Evolutionary conservation across 352 stramenopile genomes (phyloP).

Genomic region (Phytophthora fragariaefolia): DNA sequence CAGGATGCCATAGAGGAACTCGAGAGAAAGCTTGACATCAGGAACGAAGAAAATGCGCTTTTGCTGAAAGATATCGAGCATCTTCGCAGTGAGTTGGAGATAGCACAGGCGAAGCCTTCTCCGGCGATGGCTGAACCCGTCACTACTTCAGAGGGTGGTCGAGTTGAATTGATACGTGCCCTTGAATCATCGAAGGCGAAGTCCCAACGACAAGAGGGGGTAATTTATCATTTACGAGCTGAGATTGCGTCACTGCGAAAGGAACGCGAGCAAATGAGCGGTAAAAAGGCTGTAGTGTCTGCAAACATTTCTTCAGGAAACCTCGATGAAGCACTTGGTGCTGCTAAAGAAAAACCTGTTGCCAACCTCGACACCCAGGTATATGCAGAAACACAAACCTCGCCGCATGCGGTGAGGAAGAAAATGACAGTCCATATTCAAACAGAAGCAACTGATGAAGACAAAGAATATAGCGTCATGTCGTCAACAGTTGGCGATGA

Average conservation of each 20-base stretch:
- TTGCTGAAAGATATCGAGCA: conserved; percentile 44
- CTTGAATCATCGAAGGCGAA: conserved; percentile 34
- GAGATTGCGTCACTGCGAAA: conserved; percentile 38
- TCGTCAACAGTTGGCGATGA: conserved; percentile 26
- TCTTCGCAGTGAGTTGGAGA: conserved; percentile 45
- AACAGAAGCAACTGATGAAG: conserved; percentile 1
- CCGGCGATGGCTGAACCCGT: not conserved
- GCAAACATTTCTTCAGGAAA: not conserved
- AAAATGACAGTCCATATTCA: not conserved
- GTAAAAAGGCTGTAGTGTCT: conserved; percentile 8
- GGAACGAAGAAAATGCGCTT: conserved; percentile 38
- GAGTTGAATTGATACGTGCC: conserved; percentile 26
- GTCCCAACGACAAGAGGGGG: conserved; percentile 33
- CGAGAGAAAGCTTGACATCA: conserved; percentile 31
- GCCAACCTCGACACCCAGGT: not conserved
- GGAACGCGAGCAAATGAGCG: conserved; percentile 26
- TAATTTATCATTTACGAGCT: conserved; percentile 35
- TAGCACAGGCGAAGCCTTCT: conserved; percentile 11
- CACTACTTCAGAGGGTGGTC: conserved; percentile 14
- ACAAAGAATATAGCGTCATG: conserved; percentile 22
- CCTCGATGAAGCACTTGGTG: not conserved
- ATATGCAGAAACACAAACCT: conserved; percentile 30
- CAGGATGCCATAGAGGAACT: conserved; percentile 18
- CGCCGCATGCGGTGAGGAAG: not conserved
- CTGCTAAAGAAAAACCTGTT: not conserved